Base-by-base conservation (phyloP, 768 basidiomycete genomes). In the Coprinellus micaceus region DNA sequence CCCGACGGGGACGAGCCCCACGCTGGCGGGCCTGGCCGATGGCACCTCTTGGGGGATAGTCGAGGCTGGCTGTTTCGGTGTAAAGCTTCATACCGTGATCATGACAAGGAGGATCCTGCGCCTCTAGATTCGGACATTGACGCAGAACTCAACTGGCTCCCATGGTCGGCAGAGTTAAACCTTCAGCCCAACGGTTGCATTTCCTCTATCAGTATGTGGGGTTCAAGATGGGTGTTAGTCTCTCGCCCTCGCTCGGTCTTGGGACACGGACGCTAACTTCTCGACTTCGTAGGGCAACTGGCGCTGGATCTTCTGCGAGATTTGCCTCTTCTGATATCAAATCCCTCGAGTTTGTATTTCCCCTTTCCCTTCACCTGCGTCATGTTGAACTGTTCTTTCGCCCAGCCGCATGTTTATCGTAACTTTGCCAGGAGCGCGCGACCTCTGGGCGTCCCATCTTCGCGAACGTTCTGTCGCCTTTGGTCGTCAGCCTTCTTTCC, bases 381-480 rank as follows among this genome's bases (percentile, higher is more conserved):
- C 47, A 48, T 26, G 25, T 24, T 7, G 30, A 30, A 47, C 61
- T 66, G 25, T 58, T 59, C 21, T 30, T 41, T 58, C 21, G 57
- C 58, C 26, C 62, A 75, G 71, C 58, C 73, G 65, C 60, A 72
- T 66, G 58, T 72, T 65, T 28, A 60, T 78, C 4, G 58, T 79
- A 13, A 74, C 68, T 54, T 49, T 79, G 26, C 74, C 66, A 33
- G 59, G 63, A 24, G 71, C 80, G 24, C 73, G 80, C 54, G 87
- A 89, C 60, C 71, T 89, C 19, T 81, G 84, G 73, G 69, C 77
- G 2, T 75, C 83, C 30, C 75, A 82, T 65, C 69, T 89, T 4
- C 71, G 69, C 30, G 78, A 73, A 2, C 66, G 71, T 29, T 70
- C 76, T 36, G 71, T 88, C 12, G 78, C 77, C 4, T 66, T 89